Conservation (phyloP, 2,329 filamentous ascomycete genomes). For the Dendrostoma leiphaemia region DNA sequence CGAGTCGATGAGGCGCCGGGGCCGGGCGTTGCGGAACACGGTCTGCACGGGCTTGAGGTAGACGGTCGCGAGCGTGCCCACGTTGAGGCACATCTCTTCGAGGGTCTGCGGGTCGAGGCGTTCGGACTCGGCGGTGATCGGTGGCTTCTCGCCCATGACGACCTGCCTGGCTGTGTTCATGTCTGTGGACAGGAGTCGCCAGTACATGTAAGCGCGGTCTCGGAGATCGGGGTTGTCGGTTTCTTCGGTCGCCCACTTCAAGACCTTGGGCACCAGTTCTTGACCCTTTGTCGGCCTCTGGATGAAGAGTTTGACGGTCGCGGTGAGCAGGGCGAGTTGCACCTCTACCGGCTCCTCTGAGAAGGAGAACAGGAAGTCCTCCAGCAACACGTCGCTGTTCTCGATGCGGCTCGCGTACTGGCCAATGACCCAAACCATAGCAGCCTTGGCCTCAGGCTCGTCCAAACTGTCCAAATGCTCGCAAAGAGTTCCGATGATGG, state of each 20-base stretch:
- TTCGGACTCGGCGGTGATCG: slow-evolving; percentile 94
- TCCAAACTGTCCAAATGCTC: slow-evolving; percentile 95
- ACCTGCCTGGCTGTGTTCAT: slow-evolving; percentile 81
- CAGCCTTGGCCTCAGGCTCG: slow-evolving; percentile 95
- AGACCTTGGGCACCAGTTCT: slow-evolving; percentile 85
- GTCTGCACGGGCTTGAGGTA: slow-evolving; percentile 98
- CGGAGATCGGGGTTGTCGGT: slow-evolving; percentile 98
- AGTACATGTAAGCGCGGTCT: slow-evolving; percentile 98
- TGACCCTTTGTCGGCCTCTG: slow-evolving; percentile 94
- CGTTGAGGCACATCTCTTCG: slow-evolving; percentile 95
- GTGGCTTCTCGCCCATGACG: slow-evolving; percentile 96
- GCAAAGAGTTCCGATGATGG: slow-evolving; percentile 92
- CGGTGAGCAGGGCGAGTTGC: slow-evolving; percentile 88
- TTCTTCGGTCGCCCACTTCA: slow-evolving; percentile 98
- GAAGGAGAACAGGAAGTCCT: slow-evolving; percentile 94
- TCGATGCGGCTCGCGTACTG: slow-evolving; percentile 97
- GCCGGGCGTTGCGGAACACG: slow-evolving; percentile 87
- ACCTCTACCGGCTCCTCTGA: slow-evolving; percentile 94
- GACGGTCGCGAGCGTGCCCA: slow-evolving; percentile 93
- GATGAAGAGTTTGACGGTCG: slow-evolving; percentile 97
- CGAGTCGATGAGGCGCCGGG: slow-evolving; percentile 74
- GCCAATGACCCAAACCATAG: slow-evolving; percentile 99
- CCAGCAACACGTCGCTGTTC: slow-evolving; percentile 88
- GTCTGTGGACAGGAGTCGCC: slow-evolving; percentile 91
- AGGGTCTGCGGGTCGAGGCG: slow-evolving; percentile 87